These are phyloP conservation scores for Mortierella sp. DNA, from an alignment of 371 early-diverging fungal genomes.

Conservation along the genomic window DNA sequence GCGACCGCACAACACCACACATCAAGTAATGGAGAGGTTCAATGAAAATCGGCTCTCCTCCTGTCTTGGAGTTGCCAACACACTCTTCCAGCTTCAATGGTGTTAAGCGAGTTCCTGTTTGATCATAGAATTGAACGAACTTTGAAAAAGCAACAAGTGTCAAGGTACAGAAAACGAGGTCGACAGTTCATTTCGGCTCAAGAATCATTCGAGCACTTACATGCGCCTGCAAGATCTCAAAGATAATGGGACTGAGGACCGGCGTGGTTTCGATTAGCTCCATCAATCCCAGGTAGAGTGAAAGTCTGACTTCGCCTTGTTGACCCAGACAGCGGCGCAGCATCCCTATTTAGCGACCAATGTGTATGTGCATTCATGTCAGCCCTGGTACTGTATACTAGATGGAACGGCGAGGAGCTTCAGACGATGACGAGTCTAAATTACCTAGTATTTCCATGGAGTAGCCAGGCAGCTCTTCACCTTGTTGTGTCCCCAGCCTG, in stretches of 20 bases:
- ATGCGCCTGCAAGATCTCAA: slow-evolving; percentile 65
- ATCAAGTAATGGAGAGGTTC: slow-evolving; percentile 49
- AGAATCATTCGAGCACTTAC: slow-evolving; percentile 32
- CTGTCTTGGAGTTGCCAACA: slow-evolving; percentile 58
- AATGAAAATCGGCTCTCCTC: slow-evolving; percentile 44
- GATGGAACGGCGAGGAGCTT: too few relatives aligned
- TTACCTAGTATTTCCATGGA: slow-evolving; percentile 68
- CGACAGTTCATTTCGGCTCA: not conserved
- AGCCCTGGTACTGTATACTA: not conserved
- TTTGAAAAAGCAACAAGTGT: slow-evolving; percentile 8
- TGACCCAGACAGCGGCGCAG: slow-evolving; percentile 69
- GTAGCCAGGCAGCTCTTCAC: slow-evolving; percentile 25
- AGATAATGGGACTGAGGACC: slow-evolving; percentile 57
- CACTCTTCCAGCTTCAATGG: slow-evolving; percentile 61
- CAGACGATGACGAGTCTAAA: too few relatives aligned
- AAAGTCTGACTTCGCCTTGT: slow-evolving; percentile 62
- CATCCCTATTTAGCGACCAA: slow-evolving; percentile 59
- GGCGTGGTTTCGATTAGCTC: slow-evolving; percentile 50
- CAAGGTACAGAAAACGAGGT: slow-evolving; percentile 32
- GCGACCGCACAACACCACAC: slow-evolving; percentile 37
- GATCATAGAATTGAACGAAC: slow-evolving; percentile 47
- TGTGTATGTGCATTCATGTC: not conserved
- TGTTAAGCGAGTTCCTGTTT: slow-evolving; percentile 28
- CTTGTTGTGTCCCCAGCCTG: slow-evolving; percentile 4
- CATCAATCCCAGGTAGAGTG: slow-evolving; percentile 64